Evolutionary conservation across 2,329 filamentous ascomycete genomes (phyloP), one percentile per base, ranked within the genome.

Genomic region (Chaetomium strumarium): DNA sequence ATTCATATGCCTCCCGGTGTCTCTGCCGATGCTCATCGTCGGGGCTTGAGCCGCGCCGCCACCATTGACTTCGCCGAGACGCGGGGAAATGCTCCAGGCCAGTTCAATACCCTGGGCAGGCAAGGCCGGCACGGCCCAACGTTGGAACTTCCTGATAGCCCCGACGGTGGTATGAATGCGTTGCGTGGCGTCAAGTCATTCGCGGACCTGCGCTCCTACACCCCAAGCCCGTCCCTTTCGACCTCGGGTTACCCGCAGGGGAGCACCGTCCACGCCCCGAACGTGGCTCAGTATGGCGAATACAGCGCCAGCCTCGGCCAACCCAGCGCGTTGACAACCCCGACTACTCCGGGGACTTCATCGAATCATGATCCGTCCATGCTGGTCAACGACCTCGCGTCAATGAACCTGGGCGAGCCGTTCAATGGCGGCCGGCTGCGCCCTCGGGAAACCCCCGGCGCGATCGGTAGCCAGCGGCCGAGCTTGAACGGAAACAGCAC

Each of bases 171-270:
- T 31, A 81, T 87, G 44, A 86, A 89, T 66, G 92, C 92, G 64
- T 81, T 99, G 34, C 86, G 93, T 40, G 89, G 89, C 29, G 93
- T 92, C 57, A 97, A 97, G 75, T 97, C 92, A 46, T 96, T 96
- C 67, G 93, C 92, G 34, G 93, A 99, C 67, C 75, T 99, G 58
- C 87, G 92, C 59, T 95, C 91, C 1, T 96, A 95, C 72, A 96
- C 91, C 14, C 92, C 92, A 11, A 97, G 92, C 62, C 92, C 93
- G 6, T 92, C 88, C 3, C 85, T 86, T 8, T 96, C 93, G 12
- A 90, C 89, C 16, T 89, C 89, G 6, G 95, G 90, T 74, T 96
- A 95, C 67, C 55, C 58, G 2, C 58, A 60, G 31, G 60, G 41
- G 58, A 61, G 55, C 64, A 36, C 63, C 62, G 41, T 69, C 65